Evolutionary conservation across 1,284 basidiomycete genomes (phyloP), one percentile per base, ranked within the genome.

Genomic region (Microbotryomycetes sp.): DNA sequence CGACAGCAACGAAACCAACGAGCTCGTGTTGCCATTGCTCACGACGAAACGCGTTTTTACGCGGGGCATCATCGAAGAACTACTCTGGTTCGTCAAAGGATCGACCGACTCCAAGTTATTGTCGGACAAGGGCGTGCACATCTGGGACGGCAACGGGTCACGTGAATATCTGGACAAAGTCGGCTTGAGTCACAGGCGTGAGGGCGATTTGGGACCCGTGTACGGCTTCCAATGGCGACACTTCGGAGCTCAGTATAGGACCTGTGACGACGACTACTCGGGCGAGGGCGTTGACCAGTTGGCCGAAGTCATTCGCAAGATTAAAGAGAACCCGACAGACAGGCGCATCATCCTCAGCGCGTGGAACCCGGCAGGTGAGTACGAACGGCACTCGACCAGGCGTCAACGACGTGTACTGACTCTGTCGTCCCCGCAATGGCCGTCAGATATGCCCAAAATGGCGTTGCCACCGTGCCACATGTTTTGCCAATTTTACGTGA

Each of bases 401-500:
- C 13, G 41, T 4, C 15, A 18, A 27, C 18, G 15, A 11, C 18
- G 9, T 41, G 35, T 41, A 18, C 18, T 41, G 35, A 9, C 47
- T n/a, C 27, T 13, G 21, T 45, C 52, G 27, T 60, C 41, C 21
- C 35, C 50, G 15, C 21, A 45, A 26, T 59, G 45, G 47, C 13
- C 29, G 7, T 11, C 71, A 93, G 94, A 96, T 76, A 87, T 98
- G 29, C 81, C 84, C 0, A 80, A 84, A 50, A 98, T 98, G 94
- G 96, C 96, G 0, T 83, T 98, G 0, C 96, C 94, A 0, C 94
- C 94, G 0, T 98, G 94, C 76, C 96, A 98, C 78, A 88, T 97
- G 84, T 87, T 98, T 75, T 96, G 91, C 78, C 94, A 98, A 74
- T 98, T 98, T 81, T 97, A 91, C 79, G 94, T 98, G 41, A 87